A percentile compares a stretch with the other conserved stretches of the same genome.
These are phyloP conservation scores for Tulasnella sp. DNA, from an alignment of 768 basidiomycete genomes.

Conservation along the genomic window DNA sequence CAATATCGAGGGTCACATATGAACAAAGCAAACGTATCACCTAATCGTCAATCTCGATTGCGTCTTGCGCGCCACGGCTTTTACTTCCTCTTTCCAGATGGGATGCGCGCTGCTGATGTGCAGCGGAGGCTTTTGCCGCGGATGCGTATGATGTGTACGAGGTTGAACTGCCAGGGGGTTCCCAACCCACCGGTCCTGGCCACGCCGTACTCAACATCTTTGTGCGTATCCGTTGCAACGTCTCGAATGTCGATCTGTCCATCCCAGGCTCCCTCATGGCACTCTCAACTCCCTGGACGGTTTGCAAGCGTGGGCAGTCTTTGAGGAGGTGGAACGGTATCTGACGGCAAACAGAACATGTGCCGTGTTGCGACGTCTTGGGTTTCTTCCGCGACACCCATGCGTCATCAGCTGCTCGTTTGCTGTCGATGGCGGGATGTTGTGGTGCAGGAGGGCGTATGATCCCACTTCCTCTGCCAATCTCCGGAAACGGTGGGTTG, in stretches of 20 bases:
- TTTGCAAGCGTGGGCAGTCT: conserved; percentile 41
- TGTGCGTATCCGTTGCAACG: not conserved
- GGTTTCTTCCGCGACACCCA: conserved; percentile 30
- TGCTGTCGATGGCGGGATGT: not conserved
- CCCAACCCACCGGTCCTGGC: no score
- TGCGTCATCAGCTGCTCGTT: conserved; percentile 12
- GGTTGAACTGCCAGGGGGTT: no score
- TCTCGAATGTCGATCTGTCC: not conserved
- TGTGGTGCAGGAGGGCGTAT: not conserved
- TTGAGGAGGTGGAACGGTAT: conserved; percentile 36
- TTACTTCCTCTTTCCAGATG: no score
- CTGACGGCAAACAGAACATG: conserved; percentile 41
- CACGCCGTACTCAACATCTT: no score
- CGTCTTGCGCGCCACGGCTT: no score
- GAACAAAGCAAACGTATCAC: no score
- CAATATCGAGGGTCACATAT: no score
- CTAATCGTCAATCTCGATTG: no score
- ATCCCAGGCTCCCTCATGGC: not conserved
- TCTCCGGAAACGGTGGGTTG: not conserved
- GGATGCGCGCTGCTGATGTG: no score
- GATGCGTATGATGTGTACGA: no score
- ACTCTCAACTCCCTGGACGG: not conserved
- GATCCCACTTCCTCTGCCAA: not conserved
- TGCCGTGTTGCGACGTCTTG: conserved; percentile 22
- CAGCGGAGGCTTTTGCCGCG: no score